These are phyloP conservation scores for Saccharomycopsis hybrid DNA, from an alignment of 1,139 yeast genomes.

Conservation along the genomic window DNA sequence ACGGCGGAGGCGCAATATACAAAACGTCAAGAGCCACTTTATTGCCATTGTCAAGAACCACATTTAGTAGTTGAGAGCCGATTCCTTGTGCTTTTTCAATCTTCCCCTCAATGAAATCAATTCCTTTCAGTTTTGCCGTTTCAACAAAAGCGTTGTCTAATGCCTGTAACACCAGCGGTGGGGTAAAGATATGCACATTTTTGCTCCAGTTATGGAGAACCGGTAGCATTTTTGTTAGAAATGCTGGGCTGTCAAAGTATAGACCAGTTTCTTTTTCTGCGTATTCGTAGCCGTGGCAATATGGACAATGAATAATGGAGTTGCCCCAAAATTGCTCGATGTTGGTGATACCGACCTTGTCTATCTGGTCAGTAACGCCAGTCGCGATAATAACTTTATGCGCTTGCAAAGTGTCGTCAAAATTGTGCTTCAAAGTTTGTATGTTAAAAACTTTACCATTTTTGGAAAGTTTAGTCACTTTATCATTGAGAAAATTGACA, in stretches of 20 bases:
- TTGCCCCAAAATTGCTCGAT: constrained; percentile 18
- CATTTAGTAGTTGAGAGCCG: neutral
- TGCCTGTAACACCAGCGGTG: neutral
- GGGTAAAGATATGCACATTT: constrained; percentile 4
- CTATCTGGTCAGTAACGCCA: constrained; percentile 13
- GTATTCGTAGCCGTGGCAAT: constrained; percentile 16
- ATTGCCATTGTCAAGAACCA: constrained; percentile 2
- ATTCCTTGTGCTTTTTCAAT: constrained; percentile 4
- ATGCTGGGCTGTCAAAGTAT: neutral
- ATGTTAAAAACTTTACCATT: neutral
- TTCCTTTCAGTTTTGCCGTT: neutral
- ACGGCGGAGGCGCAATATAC: constrained; percentile 9
- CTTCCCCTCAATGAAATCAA: neutral
- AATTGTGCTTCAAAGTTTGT: neutral
- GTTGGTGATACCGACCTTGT: constrained; percentile 2
- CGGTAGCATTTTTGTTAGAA: neutral
- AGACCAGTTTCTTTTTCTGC: constrained; percentile 10
- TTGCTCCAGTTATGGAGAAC: constrained; percentile 12
- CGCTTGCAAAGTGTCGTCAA: neutral
- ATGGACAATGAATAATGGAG: constrained; percentile 13
- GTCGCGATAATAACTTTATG: constrained; percentile 9
- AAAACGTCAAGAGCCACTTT: constrained; percentile 8
- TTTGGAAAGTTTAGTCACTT: constrained; percentile 8
- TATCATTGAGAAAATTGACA: constrained; percentile 2
- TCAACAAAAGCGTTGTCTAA: neutral